Conservation (phyloP, 768 basidiomycete genomes). For the Podaxis mareebaensis region DNA sequence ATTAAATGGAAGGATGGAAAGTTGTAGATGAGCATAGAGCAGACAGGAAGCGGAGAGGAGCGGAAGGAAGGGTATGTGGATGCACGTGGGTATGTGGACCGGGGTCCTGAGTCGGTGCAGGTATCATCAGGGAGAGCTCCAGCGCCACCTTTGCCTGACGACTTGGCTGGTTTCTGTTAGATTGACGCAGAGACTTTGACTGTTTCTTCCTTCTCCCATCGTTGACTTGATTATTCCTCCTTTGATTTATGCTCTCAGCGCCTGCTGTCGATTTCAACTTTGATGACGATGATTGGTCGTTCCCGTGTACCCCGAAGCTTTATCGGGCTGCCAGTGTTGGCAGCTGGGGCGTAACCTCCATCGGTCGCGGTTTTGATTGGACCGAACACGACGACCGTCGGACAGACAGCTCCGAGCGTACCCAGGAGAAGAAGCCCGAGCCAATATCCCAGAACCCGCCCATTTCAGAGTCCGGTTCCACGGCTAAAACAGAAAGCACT, state of each 20-base stretch:
- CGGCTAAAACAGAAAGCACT: neutral
- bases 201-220: neutral
- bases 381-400: slow-evolving; percentile 33
- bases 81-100: slow-evolving; percentile 13
- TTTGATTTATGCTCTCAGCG: slow-evolving; percentile 57
- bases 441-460: slow-evolving; percentile 11
- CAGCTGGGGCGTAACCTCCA: slow-evolving; percentile 85
- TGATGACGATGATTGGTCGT: slow-evolving; percentile 72
- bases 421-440: slow-evolving; percentile 21
- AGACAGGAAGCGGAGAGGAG: neutral
- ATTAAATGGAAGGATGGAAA: neutral
- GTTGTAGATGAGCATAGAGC: neutral
- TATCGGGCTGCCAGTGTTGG: slow-evolving; percentile 68
- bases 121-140: neutral
- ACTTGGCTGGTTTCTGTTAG: neutral
- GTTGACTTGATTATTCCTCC: slow-evolving; percentile 15
- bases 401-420: slow-evolving; percentile 3
- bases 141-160: slow-evolving; percentile 6
- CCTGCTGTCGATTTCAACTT: slow-evolving; percentile 60
- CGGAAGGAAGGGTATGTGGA: neutral
- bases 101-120: slow-evolving; percentile 10
- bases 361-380: slow-evolving; percentile 84
- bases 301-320: slow-evolving; percentile 47
- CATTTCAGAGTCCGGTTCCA: slow-evolving; percentile 11
- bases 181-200: neutral